Base-by-base conservation (phyloP, 192 early-diverging fungal genomes). In the Podila verticillata region DNA sequence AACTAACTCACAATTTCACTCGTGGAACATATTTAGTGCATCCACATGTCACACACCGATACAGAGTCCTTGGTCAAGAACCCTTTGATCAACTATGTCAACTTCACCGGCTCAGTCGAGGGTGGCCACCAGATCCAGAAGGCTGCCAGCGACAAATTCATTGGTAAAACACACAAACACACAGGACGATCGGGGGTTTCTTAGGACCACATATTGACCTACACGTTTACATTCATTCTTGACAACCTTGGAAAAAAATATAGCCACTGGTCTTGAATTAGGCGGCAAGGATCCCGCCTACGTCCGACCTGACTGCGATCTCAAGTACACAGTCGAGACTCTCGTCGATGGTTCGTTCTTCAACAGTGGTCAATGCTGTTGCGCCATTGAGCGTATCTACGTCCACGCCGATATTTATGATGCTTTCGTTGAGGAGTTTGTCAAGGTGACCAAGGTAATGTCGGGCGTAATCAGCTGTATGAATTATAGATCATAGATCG, bases 251-350 rank as follows among this genome's bases (percentile, higher is more conserved):
- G 39, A 44, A 44, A 34, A 44, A 44, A 26, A 5, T n/a, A 35
- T 63, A 90, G 90, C 86, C 8, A 88, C 91, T 26, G 90, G 88
- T 4, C 83, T 96, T 61, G 95, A 96, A 51, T 86, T 96, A 5
- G 95, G 95, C 28, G 95, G 95, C 19, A 96, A 96, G 73, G 93
- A 95, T 78, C 90, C 95, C 12, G 93, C 94, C 19, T 94, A 94
- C 63, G 93, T 96, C 15, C 86, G 91, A 6, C 75, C 84, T 8
- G 93, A 94, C 74, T 87, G 88, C 24, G 89, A 95, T 68, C 68
- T 94, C 28, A 86, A 84, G 57, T 90, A 90, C 65, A 91, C 94
- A 0, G 94, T 90, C 10, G 91, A 92, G 59, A 90, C 93, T 28
- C 70, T 95, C 8, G 88, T 95, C 13, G 94, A 95, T 66, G 95